phyloP scores from a whole-genome alignment of 768 basidiomycete genomes.

The Leccinum variicolor region DNA sequence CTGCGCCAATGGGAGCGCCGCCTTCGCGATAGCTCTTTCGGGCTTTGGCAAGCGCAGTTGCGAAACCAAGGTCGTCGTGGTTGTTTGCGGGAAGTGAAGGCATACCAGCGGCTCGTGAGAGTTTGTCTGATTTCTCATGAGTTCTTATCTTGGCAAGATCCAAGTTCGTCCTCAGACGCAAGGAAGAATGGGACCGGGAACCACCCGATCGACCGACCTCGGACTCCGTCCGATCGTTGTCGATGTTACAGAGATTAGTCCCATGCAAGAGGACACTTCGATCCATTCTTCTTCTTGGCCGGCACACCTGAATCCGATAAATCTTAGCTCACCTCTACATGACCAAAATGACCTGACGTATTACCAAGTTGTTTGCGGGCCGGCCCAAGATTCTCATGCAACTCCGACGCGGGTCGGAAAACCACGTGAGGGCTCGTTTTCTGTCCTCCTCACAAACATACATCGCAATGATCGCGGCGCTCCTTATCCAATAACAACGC shows the following conservation, averaged over 20 bases:
- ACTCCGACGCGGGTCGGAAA: slow-evolving; percentile 15
- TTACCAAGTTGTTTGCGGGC: too few relatives aligned
- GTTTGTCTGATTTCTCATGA: not conserved
- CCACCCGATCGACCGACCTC: not conserved
- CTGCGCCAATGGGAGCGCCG: slow-evolving; percentile 60
- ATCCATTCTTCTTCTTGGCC: not conserved
- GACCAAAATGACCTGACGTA: too few relatives aligned
- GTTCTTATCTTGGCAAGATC: not conserved
- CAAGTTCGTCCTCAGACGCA: not conserved
- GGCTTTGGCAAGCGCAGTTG: slow-evolving; percentile 40
- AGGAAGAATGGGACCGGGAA: not conserved
- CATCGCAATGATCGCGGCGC: slow-evolving; percentile 39
- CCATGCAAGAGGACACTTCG: not conserved
- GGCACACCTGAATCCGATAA: not conserved
- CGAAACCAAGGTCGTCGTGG: slow-evolving; percentile 30
- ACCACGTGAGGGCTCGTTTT: not conserved
- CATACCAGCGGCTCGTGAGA: not conserved
- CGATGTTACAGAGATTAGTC: not conserved
- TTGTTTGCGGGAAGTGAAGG: not conserved
- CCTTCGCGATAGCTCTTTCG: slow-evolving; percentile 46
- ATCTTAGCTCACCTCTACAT: not conserved
- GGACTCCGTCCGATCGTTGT: not conserved
- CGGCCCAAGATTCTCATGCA: too few relatives aligned
- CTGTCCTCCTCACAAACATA: slow-evolving; percentile 5
- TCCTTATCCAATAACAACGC: slow-evolving; percentile 51